Evolutionary conservation across 768 basidiomycete species (phyloP).

Genomic region (Lentinula lateritia): DNA sequence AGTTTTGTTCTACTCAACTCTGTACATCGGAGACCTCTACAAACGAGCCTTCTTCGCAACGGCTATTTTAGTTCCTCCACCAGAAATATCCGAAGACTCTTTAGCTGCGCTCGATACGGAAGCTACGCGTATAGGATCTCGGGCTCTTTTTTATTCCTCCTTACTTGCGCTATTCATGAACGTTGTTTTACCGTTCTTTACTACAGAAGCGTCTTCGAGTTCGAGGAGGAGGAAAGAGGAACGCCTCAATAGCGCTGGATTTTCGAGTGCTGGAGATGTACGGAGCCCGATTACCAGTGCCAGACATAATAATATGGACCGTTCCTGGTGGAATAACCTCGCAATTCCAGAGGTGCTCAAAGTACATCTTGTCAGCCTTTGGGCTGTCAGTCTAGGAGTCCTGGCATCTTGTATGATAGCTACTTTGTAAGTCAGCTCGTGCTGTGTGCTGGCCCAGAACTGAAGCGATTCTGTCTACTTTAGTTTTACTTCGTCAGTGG

Average conservation of each 20-base stretch:
- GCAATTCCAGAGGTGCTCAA: slow-evolving; percentile 39
- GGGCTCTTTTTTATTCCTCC: slow-evolving; percentile 77
- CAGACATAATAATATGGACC: background rate
- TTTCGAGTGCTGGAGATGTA: too few species aligned
- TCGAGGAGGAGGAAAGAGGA: background rate
- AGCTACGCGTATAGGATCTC: slow-evolving; percentile 77
- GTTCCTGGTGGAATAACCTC: slow-evolving; percentile 15
- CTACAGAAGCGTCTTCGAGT: slow-evolving; percentile 25
- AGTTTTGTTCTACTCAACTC: slow-evolving; percentile 78
- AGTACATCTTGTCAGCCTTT: slow-evolving; percentile 63
- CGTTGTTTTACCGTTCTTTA: slow-evolving; percentile 65
- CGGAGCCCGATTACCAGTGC: background rate
- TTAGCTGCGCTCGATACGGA: slow-evolving; percentile 42
- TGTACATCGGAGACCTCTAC: slow-evolving; percentile 87
- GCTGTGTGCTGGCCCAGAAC: too few species aligned
- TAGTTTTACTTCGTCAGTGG: slow-evolving; percentile 69
- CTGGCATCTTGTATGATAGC: slow-evolving; percentile 76
- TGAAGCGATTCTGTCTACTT: too few species aligned
- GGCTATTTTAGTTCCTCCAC: slow-evolving; percentile 1
- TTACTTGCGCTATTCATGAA: slow-evolving; percentile 64
- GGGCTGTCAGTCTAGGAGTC: slow-evolving; percentile 72
- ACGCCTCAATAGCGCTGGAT: background rate
- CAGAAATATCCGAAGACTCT: background rate
- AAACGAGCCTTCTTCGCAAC: slow-evolving; percentile 37
- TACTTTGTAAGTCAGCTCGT: slow-evolving; percentile 58